These are phyloP conservation scores for Craspedostauros australis DNA, from an alignment of 108 stramenopile genomes.

Conservation along the genomic window DNA sequence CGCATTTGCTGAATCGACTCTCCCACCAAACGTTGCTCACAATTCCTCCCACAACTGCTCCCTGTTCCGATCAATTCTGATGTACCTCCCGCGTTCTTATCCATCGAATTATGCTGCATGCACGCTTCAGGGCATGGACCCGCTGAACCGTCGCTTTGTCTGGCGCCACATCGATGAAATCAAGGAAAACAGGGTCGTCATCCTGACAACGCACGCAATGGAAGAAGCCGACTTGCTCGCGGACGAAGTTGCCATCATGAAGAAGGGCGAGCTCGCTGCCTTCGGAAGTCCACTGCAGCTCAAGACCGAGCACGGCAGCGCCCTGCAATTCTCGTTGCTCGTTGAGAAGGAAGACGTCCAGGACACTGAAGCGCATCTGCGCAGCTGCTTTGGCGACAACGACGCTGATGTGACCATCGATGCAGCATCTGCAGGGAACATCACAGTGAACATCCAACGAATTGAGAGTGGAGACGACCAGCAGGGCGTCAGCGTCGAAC, in stretches of 20 bases:
- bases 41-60: too few relatives aligned
- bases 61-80: too few relatives aligned
- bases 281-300: slow-evolving; percentile 44
- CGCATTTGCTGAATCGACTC: too few relatives aligned
- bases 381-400: slow-evolving; percentile 12
- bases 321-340: slow-evolving; percentile 23
- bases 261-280: slow-evolving; percentile 53
- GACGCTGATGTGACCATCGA: slow-evolving; percentile 16
- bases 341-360: slow-evolving; percentile 25
- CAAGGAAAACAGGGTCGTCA: slow-evolving; percentile 54
- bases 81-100: too few relatives aligned
- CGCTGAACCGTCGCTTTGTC: slow-evolving; percentile 57
- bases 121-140: too few relatives aligned
- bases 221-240: slow-evolving; percentile 91
- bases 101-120: too few relatives aligned
- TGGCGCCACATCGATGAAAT: slow-evolving; percentile 52
- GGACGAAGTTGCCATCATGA: slow-evolving; percentile 83
- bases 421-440: slow-evolving; percentile 24
- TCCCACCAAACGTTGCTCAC: too few relatives aligned
- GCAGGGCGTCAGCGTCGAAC: slow-evolving; percentile 30
- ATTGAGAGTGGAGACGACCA: slow-evolving; percentile 18
- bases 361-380: slow-evolving; percentile 16
- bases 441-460: slow-evolving; percentile 31
- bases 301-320: slow-evolving; percentile 28
- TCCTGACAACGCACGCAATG: slow-evolving; percentile 93